Evolutionary conservation across 805 yeast genomes (phyloP).

Genomic region (Saccharomyces paradoxus): DNA sequence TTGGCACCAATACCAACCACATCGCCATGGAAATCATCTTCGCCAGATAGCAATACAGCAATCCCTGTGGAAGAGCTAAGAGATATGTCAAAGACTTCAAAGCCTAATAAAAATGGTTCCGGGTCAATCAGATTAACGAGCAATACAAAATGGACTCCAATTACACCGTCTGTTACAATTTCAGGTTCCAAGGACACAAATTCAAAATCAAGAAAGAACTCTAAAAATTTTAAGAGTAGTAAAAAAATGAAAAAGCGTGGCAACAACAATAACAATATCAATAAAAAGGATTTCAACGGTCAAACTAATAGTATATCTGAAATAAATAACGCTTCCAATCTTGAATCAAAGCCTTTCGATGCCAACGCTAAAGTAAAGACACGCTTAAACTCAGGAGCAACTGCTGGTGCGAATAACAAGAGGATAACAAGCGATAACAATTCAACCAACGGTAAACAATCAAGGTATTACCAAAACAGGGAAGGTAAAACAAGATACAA

Average conservation of each 20-base stretch:
- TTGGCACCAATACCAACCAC: conserved; percentile 61
- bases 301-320: conserved; percentile 1
- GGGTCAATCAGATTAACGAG: conserved; percentile 25
- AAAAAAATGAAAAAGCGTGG: background rate
- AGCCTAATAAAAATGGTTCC: background rate
- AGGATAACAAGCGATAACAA: background rate
- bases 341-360: background rate
- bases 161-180: conserved; percentile 43
- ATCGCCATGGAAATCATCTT: conserved; percentile 45
- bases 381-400: background rate
- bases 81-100: background rate
- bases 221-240: background rate
- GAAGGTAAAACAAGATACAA: background rate
- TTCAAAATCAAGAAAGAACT: background rate
- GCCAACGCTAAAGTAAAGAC: background rate
- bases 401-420: background rate
- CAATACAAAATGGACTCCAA: conserved; percentile 63
- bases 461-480: background rate
- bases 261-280: conserved; percentile 1
- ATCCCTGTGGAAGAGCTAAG: conserved; percentile 2
- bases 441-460: background rate
- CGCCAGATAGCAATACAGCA: conserved; percentile 7
- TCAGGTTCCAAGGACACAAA: conserved; percentile 11
- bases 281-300: conserved; percentile 5
- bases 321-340: background rate